Percentiles rank a stretch among this genome's conserved stretches.
These are phyloP conservation scores for Nematodospora anomalae DNA, from an alignment of 1,139 yeast species.

Conservation along the genomic window DNA sequence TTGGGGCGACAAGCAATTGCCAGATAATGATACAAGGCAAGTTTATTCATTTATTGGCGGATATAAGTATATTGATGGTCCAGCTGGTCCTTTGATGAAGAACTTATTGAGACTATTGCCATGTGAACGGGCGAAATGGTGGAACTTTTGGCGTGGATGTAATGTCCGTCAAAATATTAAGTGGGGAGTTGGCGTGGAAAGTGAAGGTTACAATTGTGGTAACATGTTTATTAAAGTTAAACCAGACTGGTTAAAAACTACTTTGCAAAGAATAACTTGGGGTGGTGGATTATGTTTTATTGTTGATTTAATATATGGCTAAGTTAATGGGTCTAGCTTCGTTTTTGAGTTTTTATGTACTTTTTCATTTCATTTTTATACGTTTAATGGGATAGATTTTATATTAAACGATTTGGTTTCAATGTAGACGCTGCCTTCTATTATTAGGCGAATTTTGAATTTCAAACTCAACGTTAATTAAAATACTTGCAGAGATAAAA, in stretches of 20 bases:
- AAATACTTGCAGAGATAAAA: no score
- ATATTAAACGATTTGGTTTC: no score
- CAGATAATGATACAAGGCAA: slow-evolving; percentile 72
- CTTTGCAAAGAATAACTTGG: slow-evolving; percentile 60
- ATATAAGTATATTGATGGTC: slow-evolving; percentile 88
- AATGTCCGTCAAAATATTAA: slow-evolving; percentile 70
- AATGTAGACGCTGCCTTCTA: no score
- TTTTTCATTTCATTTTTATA: neutral
- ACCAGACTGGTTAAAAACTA: slow-evolving; percentile 48
- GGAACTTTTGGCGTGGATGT: slow-evolving; percentile 78
- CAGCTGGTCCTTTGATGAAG: slow-evolving; percentile 83
- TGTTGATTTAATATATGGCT: slow-evolving; percentile 42
- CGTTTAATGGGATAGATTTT: slow-evolving; percentile 12
- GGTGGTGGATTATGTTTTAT: slow-evolving; percentile 68
- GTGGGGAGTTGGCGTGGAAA: slow-evolving; percentile 86
- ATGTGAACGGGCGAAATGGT: slow-evolving; percentile 87
- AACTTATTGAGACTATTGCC: slow-evolving; percentile 66
- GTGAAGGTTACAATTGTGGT: slow-evolving; percentile 75
- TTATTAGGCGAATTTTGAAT: no score
- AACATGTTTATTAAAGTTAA: slow-evolving; percentile 51
- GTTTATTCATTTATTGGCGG: slow-evolving; percentile 80
- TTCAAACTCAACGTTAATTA: no score
- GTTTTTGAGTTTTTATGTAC: neutral
- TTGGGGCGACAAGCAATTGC: slow-evolving; percentile 86
- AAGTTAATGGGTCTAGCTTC: neutral